phyloP scores from a whole-genome alignment of 208 protist species.

The Leishmania aethiopica region DNA sequence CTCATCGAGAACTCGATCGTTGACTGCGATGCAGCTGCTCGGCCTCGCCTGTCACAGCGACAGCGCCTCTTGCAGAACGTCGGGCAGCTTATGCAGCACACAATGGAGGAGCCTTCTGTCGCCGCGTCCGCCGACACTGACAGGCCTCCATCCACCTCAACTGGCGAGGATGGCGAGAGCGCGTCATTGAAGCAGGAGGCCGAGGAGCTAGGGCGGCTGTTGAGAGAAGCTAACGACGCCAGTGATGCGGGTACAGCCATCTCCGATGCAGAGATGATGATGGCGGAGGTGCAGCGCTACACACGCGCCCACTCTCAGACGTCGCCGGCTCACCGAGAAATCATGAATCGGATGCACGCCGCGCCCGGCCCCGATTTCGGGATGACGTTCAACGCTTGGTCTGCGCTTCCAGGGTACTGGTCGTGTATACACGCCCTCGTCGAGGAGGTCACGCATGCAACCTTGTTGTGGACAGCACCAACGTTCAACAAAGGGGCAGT shows the following conservation, averaged over 20 bases:
- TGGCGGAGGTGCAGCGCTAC: constrained; percentile 25
- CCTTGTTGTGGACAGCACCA: constrained; percentile 38
- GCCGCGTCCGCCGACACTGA: background rate
- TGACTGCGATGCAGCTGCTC: background rate
- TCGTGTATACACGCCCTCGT: constrained; percentile 22
- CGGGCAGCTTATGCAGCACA: constrained; percentile 27
- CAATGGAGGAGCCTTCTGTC: background rate
- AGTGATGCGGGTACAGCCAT: background rate
- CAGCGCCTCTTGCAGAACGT: constrained; percentile 23
- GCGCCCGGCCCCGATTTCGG: background rate
- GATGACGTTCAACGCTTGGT: constrained; percentile 14
- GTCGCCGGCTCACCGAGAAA: background rate
- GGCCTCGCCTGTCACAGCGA: constrained; percentile 2
- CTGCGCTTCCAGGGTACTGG: constrained; percentile 32
- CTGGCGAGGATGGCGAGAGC: background rate
- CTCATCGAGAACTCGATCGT: constrained; percentile 29
- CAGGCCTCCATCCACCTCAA: background rate
- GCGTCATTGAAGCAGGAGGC: constrained; percentile 21
- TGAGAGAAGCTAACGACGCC: constrained; percentile 17
- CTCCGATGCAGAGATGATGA: constrained; percentile 17
- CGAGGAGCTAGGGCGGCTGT: constrained; percentile 25
- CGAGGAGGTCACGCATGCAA: constrained; percentile 5
- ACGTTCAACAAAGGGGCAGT: constrained; percentile 42
- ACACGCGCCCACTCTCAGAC: background rate
- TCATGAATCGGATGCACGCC: background rate